Evolutionary conservation across 129 eudicot genomes (phyloP).

Genomic region (Flaveria brownii): DNA sequence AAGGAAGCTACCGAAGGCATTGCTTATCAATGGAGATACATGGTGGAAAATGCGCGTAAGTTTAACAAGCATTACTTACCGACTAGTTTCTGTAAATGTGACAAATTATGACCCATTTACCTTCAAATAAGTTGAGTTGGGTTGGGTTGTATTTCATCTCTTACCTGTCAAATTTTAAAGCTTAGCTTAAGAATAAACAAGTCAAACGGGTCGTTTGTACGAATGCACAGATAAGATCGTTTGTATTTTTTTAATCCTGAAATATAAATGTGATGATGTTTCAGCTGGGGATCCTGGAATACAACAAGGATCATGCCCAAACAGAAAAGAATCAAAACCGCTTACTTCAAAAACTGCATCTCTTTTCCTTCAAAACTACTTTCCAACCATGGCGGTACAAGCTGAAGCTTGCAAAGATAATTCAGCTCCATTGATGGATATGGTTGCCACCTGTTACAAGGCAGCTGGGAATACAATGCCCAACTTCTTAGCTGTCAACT

Average conservation of each 20-base stretch:
- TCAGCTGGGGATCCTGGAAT: conserved; percentile 97
- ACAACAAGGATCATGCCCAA: conserved; percentile 73
- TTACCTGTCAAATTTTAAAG: not conserved
- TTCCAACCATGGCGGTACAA: conserved; percentile 82
- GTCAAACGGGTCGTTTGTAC: not conserved
- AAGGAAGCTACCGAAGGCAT: conserved; percentile 88
- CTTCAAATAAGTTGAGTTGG: not conserved
- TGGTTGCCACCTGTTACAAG: conserved; percentile 77
- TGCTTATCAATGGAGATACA: conserved; percentile 96
- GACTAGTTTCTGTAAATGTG: not conserved
- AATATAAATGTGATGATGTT: conserved; percentile 30
- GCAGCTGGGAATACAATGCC: conserved; percentile 86
- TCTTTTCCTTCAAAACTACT: conserved; percentile 85
- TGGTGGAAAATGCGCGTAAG: conserved; percentile 95
- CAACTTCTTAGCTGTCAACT: conserved; percentile 90
- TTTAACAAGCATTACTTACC: not conserved
- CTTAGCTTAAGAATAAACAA: no score
- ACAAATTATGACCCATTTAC: not conserved
- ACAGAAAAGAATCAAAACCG: conserved; percentile 87
- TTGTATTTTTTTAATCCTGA: not conserved
- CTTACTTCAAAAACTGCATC: conserved; percentile 75
- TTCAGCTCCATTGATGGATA: conserved; percentile 68
- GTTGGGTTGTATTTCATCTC: not conserved
- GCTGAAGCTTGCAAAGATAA: conserved; percentile 88
- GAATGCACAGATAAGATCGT: not conserved